A percentile compares a stretch with the other conserved stretches of the same genome.
These are phyloP conservation scores for Serendipita sp. DNA, from an alignment of 768 basidiomycete genomes.

Conservation along the genomic window DNA sequence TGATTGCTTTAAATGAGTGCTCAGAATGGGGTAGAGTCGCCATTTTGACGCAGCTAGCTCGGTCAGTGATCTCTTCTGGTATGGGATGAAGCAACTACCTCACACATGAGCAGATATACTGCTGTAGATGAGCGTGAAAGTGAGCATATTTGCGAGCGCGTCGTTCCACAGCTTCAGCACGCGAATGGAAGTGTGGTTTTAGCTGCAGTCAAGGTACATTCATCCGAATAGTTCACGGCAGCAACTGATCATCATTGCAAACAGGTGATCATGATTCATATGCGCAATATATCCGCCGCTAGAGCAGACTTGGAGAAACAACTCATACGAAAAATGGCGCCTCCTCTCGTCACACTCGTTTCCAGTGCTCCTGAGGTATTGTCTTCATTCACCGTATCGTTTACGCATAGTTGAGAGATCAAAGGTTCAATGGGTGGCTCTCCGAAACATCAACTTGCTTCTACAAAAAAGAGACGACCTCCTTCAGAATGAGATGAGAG, in stretches of 20 bases:
- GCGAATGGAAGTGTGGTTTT: slow-evolving; percentile 91
- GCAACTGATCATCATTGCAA: not conserved
- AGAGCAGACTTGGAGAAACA: slow-evolving; percentile 75
- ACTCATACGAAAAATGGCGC: slow-evolving; percentile 91
- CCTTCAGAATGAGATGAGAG: slow-evolving; percentile 90
- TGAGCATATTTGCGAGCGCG: slow-evolving; percentile 97
- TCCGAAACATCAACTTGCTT: slow-evolving; percentile 91
- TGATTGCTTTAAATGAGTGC: slow-evolving; percentile 94
- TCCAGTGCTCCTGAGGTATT: slow-evolving; percentile 75
- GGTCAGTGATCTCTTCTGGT: slow-evolving; percentile 17
- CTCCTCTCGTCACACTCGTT: slow-evolving; percentile 85
- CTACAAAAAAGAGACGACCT: slow-evolving; percentile 86
- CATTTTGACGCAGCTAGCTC: slow-evolving; percentile 69
- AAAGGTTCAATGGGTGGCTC: slow-evolving; percentile 89
- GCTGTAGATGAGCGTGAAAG: slow-evolving; percentile 84
- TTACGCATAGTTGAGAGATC: not conserved
- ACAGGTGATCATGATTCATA: slow-evolving; percentile 95
- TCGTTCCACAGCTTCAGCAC: slow-evolving; percentile 97
- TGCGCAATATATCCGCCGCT: slow-evolving; percentile 45
- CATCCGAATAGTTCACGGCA: not conserved
- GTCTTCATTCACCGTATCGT: not conserved
- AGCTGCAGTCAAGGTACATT: slow-evolving; percentile 78
- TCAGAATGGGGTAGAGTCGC: slow-evolving; percentile 99
- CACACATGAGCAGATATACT: slow-evolving; percentile 33
- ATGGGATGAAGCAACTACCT: not conserved